A percentile compares a stretch with the other conserved stretches of the same genome.
These are phyloP conservation scores for Blastocladiella emersonii DNA, from an alignment of 371 early-diverging fungal species.

Conservation along the genomic window DNA sequence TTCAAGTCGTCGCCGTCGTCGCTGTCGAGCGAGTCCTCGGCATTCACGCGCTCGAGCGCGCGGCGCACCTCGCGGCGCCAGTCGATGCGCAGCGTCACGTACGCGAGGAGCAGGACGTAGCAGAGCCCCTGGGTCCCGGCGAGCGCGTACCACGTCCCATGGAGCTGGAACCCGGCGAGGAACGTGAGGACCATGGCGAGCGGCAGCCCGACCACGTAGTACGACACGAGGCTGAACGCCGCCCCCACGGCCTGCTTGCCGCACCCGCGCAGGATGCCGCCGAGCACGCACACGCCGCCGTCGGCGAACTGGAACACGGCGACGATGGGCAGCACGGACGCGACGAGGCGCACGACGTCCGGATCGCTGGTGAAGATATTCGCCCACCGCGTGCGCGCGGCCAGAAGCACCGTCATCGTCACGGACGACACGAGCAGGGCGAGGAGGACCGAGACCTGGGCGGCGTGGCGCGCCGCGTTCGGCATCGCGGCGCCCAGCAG, in stretches of 20 bases:
- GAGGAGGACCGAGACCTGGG: conserved; percentile 29
- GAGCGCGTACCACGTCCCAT: conserved; percentile 53
- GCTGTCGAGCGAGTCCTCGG: background rate
- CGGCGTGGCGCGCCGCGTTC: conserved; percentile 26
- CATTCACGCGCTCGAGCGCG: background rate
- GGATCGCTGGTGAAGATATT: conserved; percentile 50
- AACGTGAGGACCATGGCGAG: conserved; percentile 28
- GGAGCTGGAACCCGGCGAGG: conserved; percentile 36
- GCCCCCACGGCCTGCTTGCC: conserved; percentile 61
- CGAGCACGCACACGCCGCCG: conserved; percentile 45
- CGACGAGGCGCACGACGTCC: conserved; percentile 50
- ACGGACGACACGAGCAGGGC: conserved; percentile 24
- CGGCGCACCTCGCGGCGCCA: background rate
- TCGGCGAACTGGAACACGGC: conserved; percentile 63
- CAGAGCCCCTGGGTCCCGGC: conserved; percentile 32
- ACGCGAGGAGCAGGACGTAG: background rate
- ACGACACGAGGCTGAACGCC: conserved; percentile 45
- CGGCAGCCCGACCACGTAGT: conserved; percentile 52
- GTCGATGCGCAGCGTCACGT: background rate
- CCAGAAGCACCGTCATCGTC: conserved; percentile 23
- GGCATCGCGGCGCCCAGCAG: conserved; percentile 37
- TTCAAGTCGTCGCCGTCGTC: background rate
- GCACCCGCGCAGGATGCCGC: conserved; percentile 56
- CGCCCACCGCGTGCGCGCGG: conserved; percentile 20
- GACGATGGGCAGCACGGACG: conserved; percentile 53